Evolutionary conservation across 768 basidiomycete species (phyloP), one percentile per base, ranked within the genome.

Genomic region (Crassisporium funariophilum): DNA sequence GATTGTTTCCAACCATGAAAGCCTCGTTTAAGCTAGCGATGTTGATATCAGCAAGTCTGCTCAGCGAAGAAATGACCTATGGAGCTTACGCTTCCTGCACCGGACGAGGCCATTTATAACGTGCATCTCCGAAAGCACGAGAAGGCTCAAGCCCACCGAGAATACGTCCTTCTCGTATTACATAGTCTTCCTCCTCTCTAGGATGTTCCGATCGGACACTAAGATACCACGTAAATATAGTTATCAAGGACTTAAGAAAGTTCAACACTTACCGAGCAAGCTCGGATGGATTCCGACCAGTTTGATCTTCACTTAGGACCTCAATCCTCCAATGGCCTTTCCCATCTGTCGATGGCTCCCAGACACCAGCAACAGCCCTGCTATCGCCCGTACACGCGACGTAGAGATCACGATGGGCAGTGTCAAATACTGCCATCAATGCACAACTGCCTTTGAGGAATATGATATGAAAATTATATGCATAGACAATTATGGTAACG

Each of bases 281-380:
- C 67, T 99, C 97, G 36, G 81, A 85, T 12, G 80, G 83, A 62
- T 93, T 98, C 54, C 91, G 82, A 29, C 93, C 97, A 5, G 95
- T 98, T 72, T 98, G 95, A 61, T 98, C 97, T 65, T 98, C 93
- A 21, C 82, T 91, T 51, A 99, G 75, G n/a, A 91, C 91, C 63
- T 97, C 92, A 22, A 94, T 88, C 36, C 84, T 80, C 97, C 97
- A 99, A 42, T 73, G 76, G 9, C 90, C 90, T 42, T 75, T 71
- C 3, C 82, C 84, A 52, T 84, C 79, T 2, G 64, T 66, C 4
- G 76, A 76, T 41, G 81, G 77, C 52, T 91, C 84, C 88, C 90
- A 95, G 27, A 91, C 79, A 15, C 97, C 97, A 16, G 95, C 95
- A 5, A 99, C 93, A 10, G 97, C 97, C 38, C 97, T 81, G 61